Conservation (phyloP, 73 alveolate genomes). For the Tetrahymena borealis region DNA sequence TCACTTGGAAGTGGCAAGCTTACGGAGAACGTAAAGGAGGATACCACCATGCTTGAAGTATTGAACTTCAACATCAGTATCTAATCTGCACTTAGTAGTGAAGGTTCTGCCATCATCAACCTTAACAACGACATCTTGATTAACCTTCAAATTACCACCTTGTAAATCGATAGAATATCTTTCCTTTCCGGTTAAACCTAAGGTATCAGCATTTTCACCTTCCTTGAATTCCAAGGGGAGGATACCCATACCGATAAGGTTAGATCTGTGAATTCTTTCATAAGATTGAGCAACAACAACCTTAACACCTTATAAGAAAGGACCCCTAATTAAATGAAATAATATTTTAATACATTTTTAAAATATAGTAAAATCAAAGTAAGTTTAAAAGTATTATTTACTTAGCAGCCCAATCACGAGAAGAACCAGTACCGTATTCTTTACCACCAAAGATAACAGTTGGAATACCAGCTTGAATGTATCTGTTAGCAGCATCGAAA, state of each 20-base stretch:
- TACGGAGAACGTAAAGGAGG: constrained; percentile 77
- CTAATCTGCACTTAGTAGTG: constrained; percentile 58
- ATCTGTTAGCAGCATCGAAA: constrained; percentile 74
- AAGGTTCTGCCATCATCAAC: constrained; percentile 54
- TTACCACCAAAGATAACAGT: constrained; percentile 70
- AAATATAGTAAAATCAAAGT: background rate
- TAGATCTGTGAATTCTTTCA: constrained; percentile 89
- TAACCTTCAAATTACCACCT: constrained; percentile 50
- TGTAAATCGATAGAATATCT: constrained; percentile 42
- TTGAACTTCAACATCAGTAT: constrained; percentile 78
- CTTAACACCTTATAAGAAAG: constrained; percentile 57
- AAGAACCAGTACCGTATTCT: constrained; percentile 83
- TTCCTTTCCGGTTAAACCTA: constrained; percentile 72
- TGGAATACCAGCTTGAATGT: constrained; percentile 43
- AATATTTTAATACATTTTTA: background rate
- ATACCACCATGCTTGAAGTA: constrained; percentile 87
- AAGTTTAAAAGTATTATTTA: background rate
- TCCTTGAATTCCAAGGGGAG: constrained; percentile 75
- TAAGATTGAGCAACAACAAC: constrained; percentile 76
- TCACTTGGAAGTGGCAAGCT: constrained; percentile 26
- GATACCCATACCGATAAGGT: constrained; percentile 89
- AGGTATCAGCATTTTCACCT: constrained; percentile 74
- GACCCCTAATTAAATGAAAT: constrained; percentile 29
- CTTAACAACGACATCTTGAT: constrained; percentile 33
- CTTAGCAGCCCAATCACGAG: constrained; percentile 93